Base-by-base conservation (phyloP, 2,329 filamentous ascomycete species). In the Penicillium vulpinum region DNA sequence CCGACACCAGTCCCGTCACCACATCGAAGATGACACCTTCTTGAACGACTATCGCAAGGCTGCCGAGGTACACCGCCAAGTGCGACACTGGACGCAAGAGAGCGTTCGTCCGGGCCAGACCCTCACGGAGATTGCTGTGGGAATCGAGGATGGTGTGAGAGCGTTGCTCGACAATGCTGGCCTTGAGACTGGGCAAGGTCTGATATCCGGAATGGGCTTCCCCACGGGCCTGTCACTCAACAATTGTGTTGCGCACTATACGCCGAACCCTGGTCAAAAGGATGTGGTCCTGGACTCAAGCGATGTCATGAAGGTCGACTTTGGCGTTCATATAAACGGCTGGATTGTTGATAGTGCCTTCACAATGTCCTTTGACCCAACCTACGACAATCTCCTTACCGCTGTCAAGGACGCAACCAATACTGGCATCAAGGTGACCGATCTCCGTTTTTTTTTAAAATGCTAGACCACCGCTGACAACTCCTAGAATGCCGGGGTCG, bases 241-340 rank as follows among this genome's bases (percentile, higher is more conserved):
- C 61, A 76, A 84, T 60, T 73, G 77, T 40, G 81, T 78, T 15
- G 83, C 83, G 7, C 83, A 85, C 68, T 85, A 77, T 64, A 84
- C 81, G 1, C 83, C 83, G 7, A 85, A 84, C 62, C 78, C 82
- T 1, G 81, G 82, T 2, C 77, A 82, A 68, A 88, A 86, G 73
- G 90, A 91, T 72, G 83, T 88, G 66, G 76, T 92, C 33, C 78
- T 94, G 57, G 80, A 89, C 69, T 73, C 87, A 59, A 83, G 85
- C 60, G 90, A 95, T 70, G 89, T 95, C 35, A 83, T 93, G 82
- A 92, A 91, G 74, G 86, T 92, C 8, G 89, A 93, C 68, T 90
- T 92, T 67, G 89, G 90, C 47, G 89, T 92, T 29, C 90, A 93
- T 71, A 83, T 92, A 67, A 90, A 89, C 68, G 90, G 90, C 4